Conservation (phyloP, 768 basidiomycete genomes). For the Agrocybe pediades region DNA sequence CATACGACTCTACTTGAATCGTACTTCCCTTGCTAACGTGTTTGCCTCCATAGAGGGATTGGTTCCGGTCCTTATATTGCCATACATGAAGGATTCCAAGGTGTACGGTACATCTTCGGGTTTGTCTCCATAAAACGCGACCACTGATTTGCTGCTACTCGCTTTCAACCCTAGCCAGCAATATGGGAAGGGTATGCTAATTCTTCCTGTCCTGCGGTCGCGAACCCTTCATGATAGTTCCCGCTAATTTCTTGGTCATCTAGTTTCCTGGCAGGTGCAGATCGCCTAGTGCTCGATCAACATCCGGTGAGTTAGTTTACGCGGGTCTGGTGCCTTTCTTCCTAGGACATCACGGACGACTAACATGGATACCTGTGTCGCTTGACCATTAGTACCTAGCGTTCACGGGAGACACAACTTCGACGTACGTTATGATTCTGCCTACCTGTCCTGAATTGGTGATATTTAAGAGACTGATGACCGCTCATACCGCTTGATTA, state of each 20-base stretch:
- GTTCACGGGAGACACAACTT: slow-evolving; percentile 38
- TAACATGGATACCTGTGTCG: slow-evolving; percentile 9
- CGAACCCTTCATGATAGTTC: slow-evolving; percentile 2
- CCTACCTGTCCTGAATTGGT: slow-evolving; percentile 3
- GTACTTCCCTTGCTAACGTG: slow-evolving; percentile 1
- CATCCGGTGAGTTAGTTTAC: slow-evolving; percentile 67
- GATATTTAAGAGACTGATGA: slow-evolving; percentile 10
- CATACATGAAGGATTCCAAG: slow-evolving; percentile 70
- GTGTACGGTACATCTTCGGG: slow-evolving; percentile 33
- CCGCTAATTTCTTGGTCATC: slow-evolving; percentile 5
- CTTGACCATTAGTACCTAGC: slow-evolving; percentile 42
- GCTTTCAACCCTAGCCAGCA: slow-evolving; percentile 30
- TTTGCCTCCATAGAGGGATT: slow-evolving; percentile 48
- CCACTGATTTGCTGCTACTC: not conserved
- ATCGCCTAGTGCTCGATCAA: slow-evolving; percentile 75
- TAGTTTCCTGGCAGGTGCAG: slow-evolving; percentile 74
- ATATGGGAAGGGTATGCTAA: slow-evolving; percentile 45
- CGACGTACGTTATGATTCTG: slow-evolving; percentile 33
- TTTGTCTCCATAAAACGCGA: not conserved
- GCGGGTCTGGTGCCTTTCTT: slow-evolving; percentile 8
- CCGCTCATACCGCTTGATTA: slow-evolving; percentile 19
- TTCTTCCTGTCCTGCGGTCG: not conserved
- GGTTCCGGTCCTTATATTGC: slow-evolving; percentile 62
- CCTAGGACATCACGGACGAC: slow-evolving; percentile 10
- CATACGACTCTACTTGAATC: not conserved